These are phyloP conservation scores for Neonectria neomacrospora DNA, from an alignment of 2,329 filamentous ascomycete genomes.

Conservation along the genomic window DNA sequence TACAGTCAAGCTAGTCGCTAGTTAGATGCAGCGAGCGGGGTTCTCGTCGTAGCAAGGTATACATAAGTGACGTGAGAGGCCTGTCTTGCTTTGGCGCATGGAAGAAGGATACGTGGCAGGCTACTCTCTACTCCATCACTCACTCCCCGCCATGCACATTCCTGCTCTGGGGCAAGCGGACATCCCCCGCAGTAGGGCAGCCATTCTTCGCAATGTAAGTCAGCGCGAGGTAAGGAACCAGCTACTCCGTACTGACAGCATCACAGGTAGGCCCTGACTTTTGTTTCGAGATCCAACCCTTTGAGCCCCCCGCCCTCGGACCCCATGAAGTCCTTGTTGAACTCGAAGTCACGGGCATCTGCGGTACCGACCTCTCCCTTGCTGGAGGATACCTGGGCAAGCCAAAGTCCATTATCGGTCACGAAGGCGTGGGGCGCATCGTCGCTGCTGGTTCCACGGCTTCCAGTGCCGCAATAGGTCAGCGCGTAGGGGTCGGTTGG, in stretches of 20 bases:
- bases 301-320: constrained; percentile 28
- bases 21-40: too few relatives aligned
- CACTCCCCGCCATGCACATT: neutral
- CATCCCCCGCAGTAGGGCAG: neutral
- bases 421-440: constrained; percentile 58
- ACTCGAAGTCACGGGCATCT: constrained; percentile 51
- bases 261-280: constrained; percentile 25
- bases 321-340: constrained; percentile 48
- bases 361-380: constrained; percentile 53
- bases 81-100: neutral
- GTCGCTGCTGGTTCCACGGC: constrained; percentile 51
- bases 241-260: constrained; percentile 12
- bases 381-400: constrained; percentile 53
- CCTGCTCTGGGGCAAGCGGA: too few relatives aligned
- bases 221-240: neutral
- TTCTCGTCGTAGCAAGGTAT: too few relatives aligned
- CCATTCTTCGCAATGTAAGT: neutral
- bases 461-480: constrained; percentile 42
- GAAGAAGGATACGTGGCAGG: too few relatives aligned
- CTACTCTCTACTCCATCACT: too few relatives aligned
- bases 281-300: constrained; percentile 17
- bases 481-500: constrained; percentile 55
- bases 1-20: too few relatives aligned
- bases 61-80: neutral
- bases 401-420: constrained; percentile 51